phyloP scores from a whole-genome alignment of 1,284 basidiomycete species.

The Ganoderma lingzhi region DNA sequence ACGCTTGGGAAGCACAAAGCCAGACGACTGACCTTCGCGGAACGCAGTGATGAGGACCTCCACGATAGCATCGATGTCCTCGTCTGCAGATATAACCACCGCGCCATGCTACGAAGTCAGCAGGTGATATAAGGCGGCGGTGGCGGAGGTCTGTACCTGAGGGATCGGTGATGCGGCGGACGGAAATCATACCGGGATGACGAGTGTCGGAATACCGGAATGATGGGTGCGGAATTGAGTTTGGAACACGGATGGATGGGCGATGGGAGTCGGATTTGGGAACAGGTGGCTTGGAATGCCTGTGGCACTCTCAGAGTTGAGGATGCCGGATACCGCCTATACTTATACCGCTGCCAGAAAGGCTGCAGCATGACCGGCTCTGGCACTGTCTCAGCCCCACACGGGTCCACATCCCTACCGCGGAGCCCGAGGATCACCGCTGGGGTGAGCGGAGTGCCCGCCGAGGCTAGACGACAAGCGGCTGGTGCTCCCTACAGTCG shows the following conservation, averaged over 20 bases:
- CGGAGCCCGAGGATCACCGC: constrained; percentile 34
- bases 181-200: constrained; percentile 17
- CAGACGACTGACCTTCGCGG: constrained; percentile 32
- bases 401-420: constrained; percentile 23
- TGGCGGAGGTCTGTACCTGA: constrained; percentile 28
- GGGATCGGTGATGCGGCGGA: constrained; percentile 31
- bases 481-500: constrained; percentile 3
- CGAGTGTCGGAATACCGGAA: neutral
- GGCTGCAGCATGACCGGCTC: constrained; percentile 23
- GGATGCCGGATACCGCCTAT: constrained; percentile 10
- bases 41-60: constrained; percentile 33
- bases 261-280: constrained; percentile 7
- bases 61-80: constrained; percentile 34
- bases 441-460: neutral
- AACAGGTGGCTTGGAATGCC: constrained; percentile 1
- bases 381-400: constrained; percentile 18
- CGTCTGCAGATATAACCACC: constrained; percentile 22
- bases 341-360: constrained; percentile 27
- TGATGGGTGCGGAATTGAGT: constrained; percentile 2
- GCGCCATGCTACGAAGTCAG: constrained; percentile 1
- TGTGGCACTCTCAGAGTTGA: constrained; percentile 5
- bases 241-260: constrained; percentile 4
- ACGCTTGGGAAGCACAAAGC: neutral
- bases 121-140: neutral
- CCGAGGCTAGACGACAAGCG: constrained; percentile 9